Base-by-base conservation (phyloP, 192 early-diverging fungal species). In the Coemansia sp. region DNA sequence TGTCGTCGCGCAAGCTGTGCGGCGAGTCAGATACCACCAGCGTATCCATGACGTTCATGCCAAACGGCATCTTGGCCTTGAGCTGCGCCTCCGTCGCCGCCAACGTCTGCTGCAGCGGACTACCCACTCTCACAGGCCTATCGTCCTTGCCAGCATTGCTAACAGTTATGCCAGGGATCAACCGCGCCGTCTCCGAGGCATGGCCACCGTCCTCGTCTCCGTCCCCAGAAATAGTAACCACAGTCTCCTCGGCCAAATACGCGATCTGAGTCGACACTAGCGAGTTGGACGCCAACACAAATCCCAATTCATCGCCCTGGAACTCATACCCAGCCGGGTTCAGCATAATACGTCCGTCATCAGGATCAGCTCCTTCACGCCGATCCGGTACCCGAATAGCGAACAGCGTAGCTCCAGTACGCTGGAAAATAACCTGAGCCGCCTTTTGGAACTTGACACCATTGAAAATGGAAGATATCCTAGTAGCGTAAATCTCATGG, bases 401-500 rank as follows among this genome's bases (percentile, higher is more conserved):
- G 68, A 92, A 89, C 52, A 92, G 68, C 40, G 86, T 74, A 3
- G 85, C 83, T 4, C 81, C 85, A n/a, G 85, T 84, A 52, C 82
- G 85, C 38, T 68, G 52, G 73, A 86, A 92, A 5, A 89, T 78
- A 16, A 71, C 55, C 40, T 88, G 78, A 4, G 89, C 86, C 5
- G 76, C 87, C 38, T 82, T 67, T 56, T 74, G 70, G 74, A 91
- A 92, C 66, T 74, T 72, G 45, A 80, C 55, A 32, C 87, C 87
- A 8, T 65, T 63, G 38, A 87, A 76, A 0, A 71, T 39, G 1
- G 79, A 50, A 13, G 87, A 80, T 24, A 92, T 67, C 5, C 61
- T 64, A 2, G 86, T 82, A 9, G 86, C 61, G 64, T 92, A 92
- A 34, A 92, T 87, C 68, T 92, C 90, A 47, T 88, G 85, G 41